Evolutionary conservation across 2,329 filamentous ascomycete species (phyloP).

Genomic region (Gremmenia infestans): DNA sequence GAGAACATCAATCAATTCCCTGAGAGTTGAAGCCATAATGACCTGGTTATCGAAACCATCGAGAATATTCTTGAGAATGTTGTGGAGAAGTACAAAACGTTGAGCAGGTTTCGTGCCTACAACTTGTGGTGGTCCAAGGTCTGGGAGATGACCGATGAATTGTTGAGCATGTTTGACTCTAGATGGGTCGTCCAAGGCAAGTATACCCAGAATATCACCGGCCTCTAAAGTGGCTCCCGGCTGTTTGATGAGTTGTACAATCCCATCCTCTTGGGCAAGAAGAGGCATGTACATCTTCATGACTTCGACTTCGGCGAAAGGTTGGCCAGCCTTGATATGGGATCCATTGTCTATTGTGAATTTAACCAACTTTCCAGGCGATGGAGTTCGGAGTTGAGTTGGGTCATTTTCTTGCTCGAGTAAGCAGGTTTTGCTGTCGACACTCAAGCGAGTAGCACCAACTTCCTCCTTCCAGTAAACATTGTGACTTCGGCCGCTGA

Average conservation of each 20-base stretch:
- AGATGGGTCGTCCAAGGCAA: conserved; percentile 89
- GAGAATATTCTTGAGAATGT: conserved; percentile 81
- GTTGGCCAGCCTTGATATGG: conserved; percentile 85
- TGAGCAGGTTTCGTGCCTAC: conserved; percentile 90
- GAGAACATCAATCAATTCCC: conserved; percentile 85
- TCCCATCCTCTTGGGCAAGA: conserved; percentile 87
- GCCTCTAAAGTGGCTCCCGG: conserved; percentile 96
- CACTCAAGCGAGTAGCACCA: conserved; percentile 87
- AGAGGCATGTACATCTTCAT: conserved; percentile 99
- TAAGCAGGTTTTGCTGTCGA: conserved; percentile 96
- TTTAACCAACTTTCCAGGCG: conserved; percentile 96
- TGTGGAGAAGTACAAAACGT: conserved; percentile 71
- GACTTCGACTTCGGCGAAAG: conserved; percentile 96
- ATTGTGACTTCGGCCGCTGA: conserved; percentile 92
- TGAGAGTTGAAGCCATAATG: conserved; percentile 83
- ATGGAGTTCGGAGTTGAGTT: conserved; percentile 90
- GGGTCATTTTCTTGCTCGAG: conserved; percentile 99
- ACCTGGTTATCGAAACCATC: conserved; percentile 95
- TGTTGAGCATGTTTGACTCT: conserved; percentile 95
- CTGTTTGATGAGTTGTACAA: conserved; percentile 98
- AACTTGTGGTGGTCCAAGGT: conserved; percentile 79
- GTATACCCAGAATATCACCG: conserved; percentile 96
- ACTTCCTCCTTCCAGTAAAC: conserved; percentile 99
- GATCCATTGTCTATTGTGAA: conserved; percentile 94
- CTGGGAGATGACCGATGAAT: conserved; percentile 85